Conservation (phyloP, 495 filamentous ascomycete species). For the Gamarada debralockiae region DNA sequence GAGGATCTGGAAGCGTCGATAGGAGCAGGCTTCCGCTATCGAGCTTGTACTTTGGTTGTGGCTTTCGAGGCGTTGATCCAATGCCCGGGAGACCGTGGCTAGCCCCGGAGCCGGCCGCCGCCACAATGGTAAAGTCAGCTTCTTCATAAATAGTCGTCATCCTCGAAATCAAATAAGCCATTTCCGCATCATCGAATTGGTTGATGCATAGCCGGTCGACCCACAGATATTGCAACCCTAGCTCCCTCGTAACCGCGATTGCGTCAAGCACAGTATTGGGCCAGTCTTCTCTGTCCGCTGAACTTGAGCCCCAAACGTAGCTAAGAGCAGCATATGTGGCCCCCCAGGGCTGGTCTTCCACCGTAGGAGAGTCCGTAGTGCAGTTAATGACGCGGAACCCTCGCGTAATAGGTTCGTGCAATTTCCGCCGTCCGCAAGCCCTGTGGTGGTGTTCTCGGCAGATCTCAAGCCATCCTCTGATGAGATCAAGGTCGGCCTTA, state of each 20-base stretch:
- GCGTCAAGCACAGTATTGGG: constrained; percentile 1
- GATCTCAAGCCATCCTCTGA: constrained; percentile 2
- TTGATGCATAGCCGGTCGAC: neutral
- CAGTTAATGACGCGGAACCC: constrained; percentile 16
- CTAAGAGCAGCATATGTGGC: constrained; percentile 1
- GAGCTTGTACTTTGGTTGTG: neutral
- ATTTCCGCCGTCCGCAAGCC: constrained; percentile 3
- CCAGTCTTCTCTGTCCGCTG: constrained; percentile 1
- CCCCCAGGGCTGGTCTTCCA: constrained; percentile 8
- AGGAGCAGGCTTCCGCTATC: neutral
- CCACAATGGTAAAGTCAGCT: neutral
- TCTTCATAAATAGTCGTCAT: constrained; percentile 1
- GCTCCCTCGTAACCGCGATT: neutral
- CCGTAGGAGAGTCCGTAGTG: neutral
- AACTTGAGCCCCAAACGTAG: constrained; percentile 1
- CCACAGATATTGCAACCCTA: neutral
- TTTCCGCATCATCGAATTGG: no score
- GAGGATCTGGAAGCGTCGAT: neutral
- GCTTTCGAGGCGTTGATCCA: neutral
- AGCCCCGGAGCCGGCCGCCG: neutral
- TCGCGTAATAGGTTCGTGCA: constrained; percentile 2
- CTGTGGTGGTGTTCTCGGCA: constrained; percentile 6
- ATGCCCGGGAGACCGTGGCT: neutral
- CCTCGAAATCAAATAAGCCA: constrained; percentile 1
- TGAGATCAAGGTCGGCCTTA: neutral